Conservation (phyloP, 768 basidiomycete genomes). For the Daedaleopsis nitida region DNA sequence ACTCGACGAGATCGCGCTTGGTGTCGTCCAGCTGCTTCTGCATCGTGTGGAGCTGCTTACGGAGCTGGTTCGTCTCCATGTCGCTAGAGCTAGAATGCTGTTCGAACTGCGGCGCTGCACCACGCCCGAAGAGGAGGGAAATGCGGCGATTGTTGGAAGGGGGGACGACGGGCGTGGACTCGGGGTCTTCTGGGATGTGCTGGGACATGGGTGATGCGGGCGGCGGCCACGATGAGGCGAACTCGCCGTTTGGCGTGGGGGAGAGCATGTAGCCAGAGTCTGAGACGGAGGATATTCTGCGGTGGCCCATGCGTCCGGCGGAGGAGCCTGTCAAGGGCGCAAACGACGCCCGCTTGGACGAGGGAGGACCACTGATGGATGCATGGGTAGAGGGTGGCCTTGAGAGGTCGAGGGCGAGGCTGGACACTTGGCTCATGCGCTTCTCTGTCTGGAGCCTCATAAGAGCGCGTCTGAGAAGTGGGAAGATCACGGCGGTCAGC, state of each 20-base stretch:
- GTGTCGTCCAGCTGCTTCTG: conserved; percentile 64
- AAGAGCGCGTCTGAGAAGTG: conserved; percentile 63
- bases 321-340: conserved; percentile 65
- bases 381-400: conserved; percentile 42
- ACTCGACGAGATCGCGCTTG: conserved; percentile 70
- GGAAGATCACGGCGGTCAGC: conserved; percentile 1
- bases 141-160: conserved; percentile 36
- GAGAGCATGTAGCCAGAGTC: conserved; percentile 48
- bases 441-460: conserved; percentile 87
- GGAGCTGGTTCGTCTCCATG: conserved; percentile 49
- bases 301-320: conserved; percentile 50
- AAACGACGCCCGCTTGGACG: conserved; percentile 76
- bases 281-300: conserved; percentile 75
- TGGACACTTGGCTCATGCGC: conserved; percentile 54
- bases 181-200: conserved; percentile 17
- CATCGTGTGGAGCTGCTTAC: conserved; percentile 57
- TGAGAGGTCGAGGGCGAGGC: conserved; percentile 55
- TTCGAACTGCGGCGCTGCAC: conserved; percentile 46
- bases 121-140: conserved; percentile 56
- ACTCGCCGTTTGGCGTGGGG: conserved; percentile 36
- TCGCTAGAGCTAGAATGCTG: conserved; percentile 1
- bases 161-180: conserved; percentile 12
- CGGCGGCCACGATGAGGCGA: conserved; percentile 15
- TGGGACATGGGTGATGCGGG: conserved; percentile 8
- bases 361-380: conserved; percentile 44